Base-by-base conservation (phyloP, 805 yeast species). In the Jamesozyma hellenica region DNA sequence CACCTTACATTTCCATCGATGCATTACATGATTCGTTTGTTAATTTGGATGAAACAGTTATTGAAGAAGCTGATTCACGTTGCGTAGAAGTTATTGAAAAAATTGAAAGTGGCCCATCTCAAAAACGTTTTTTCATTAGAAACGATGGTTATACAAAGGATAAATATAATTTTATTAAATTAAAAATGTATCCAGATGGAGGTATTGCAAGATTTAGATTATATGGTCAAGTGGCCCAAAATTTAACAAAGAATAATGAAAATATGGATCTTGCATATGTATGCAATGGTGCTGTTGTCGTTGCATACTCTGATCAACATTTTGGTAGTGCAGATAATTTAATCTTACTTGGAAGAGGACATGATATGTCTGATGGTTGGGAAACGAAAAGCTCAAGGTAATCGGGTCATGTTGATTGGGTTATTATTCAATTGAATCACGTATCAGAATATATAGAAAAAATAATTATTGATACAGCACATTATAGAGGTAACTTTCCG, bases 341-440 rank as follows among this genome's bases (percentile, higher is more conserved):
- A 45, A 65, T 90, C 42, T 67, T 90, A 40, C 96, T 96, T 2
- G 97, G 97, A 13, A 76, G 96, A 44, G 98, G 98, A 38, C 75
- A 72, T 52, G 96, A 90, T 61, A 90, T 90, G 97, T 77, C 92
- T 37, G 97, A 92, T 56, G 98, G 98, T 12, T 90, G 98, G 98
- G 98, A 90, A 60, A 90, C 98, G 18, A 76, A 75, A 52, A 76
- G 98, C 59, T 86, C 96, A 2, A 74, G 97, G 58, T 68, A 66
- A 11, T 74, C 78, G 3, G 87, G 84, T 34, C 97, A 90, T 59
- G 77, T 74, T 29, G 98, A 90, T 67, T 90, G 96, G 96, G 95
- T 77, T 2, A 74, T 85, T 38, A 73, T 90, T 42, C 75, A 80
- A 50, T 71, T 90, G 39, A 96, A 96, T 15, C 75, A 79, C 27